Conservation (phyloP, 2,329 filamentous ascomycete genomes). For the Fusarium hainanense region DNA sequence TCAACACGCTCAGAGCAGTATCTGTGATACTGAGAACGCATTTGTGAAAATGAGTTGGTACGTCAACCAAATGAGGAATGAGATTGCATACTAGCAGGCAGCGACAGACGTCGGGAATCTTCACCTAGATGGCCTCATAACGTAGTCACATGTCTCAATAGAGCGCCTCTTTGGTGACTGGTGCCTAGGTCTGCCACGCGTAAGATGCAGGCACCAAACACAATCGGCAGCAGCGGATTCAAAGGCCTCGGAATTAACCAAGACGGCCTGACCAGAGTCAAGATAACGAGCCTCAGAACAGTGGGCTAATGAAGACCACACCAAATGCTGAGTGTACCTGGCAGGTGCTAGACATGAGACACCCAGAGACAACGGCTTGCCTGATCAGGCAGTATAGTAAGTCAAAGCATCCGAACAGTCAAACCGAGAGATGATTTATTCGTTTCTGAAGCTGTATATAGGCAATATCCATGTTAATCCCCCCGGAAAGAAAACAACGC, state of each 20-base stretch:
- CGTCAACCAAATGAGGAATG: neutral
- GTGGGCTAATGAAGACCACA: conserved; percentile 12
- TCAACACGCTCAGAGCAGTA: neutral
- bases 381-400: conserved; percentile 19
- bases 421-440: neutral
- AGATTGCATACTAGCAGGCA: neutral
- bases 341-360: conserved; percentile 1
- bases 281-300: neutral
- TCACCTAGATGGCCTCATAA: neutral
- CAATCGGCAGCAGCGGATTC: neutral
- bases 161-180: conserved; percentile 34
- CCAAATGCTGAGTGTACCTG: conserved; percentile 6
- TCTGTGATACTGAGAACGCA: neutral
- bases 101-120: neutral
- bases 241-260: neutral
- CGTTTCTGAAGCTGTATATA: conserved; percentile 10
- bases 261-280: neutral
- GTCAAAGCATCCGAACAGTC: conserved; percentile 5
- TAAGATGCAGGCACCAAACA: conserved; percentile 2
- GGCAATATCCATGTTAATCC: conserved; percentile 14
- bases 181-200: conserved; percentile 18
- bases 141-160: neutral
- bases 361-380: conserved; percentile 24
- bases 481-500: conserved; percentile 18
- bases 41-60: neutral